Conservation (phyloP, 257 asterid species). For the Nicotiana sylvestris region DNA sequence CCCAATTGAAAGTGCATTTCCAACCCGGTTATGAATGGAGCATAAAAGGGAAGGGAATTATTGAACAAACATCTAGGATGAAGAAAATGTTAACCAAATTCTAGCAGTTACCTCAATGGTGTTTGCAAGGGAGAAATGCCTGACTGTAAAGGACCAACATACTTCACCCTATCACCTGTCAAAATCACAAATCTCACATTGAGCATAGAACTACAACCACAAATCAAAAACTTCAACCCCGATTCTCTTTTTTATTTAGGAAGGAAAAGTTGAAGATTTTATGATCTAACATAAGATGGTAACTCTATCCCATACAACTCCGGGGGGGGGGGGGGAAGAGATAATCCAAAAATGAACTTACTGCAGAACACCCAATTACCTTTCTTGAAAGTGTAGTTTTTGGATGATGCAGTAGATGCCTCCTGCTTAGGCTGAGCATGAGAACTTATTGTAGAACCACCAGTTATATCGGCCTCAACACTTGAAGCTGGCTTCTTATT, state of each 20-base stretch:
- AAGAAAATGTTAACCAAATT: background rate
- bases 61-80: background rate
- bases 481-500: conserved; percentile 66
- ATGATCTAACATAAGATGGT: background rate
- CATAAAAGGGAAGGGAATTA: background rate
- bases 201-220: background rate
- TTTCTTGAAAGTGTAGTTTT: conserved; percentile 55
- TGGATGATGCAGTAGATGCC: conserved; percentile 74
- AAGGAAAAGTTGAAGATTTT: background rate
- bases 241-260: background rate
- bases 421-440: conserved; percentile 75
- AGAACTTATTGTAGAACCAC: conserved; percentile 50
- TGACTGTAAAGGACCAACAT: conserved; percentile 51
- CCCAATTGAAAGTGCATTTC: background rate
- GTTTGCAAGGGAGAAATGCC: conserved; percentile 48
- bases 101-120: conserved; percentile 44
- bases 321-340: too few relatives aligned
- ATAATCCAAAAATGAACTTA: background rate
- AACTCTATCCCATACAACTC: background rate
- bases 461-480: conserved; percentile 67
- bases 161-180: conserved; percentile 85
- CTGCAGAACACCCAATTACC: conserved; percentile 33
- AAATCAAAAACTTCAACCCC: conserved; percentile 3
- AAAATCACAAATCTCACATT: conserved; percentile 18
- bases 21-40: background rate